phyloP scores from a whole-genome alignment of 2,329 filamentous ascomycete genomes.

The Exophiala spinifera region DNA sequence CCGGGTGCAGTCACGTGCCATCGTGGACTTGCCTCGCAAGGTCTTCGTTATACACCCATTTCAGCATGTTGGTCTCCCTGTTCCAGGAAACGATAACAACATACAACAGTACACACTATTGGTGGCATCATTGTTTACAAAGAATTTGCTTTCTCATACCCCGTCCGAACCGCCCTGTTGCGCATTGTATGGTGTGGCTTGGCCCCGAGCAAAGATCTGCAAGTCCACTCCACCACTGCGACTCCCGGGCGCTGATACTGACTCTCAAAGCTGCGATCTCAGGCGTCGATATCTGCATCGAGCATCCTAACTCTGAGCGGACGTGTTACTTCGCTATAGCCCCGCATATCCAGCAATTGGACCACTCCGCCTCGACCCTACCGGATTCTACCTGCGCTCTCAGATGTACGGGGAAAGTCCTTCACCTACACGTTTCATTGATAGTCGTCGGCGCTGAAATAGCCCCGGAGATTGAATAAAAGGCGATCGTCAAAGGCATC shows the following conservation, averaged over 20 bases:
- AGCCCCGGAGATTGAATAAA: neutral
- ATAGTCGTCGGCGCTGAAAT: conserved; percentile 7
- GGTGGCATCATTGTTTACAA: too few relatives aligned
- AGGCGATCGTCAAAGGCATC: neutral
- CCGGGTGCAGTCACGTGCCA: too few relatives aligned
- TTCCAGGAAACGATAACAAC: too few relatives aligned
- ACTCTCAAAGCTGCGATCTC: neutral
- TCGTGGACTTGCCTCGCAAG: too few relatives aligned
- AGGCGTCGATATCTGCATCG: neutral
- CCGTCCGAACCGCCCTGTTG: neutral
- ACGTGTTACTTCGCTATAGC: too few relatives aligned
- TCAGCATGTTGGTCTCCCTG: too few relatives aligned
- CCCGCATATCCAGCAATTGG: too few relatives aligned
- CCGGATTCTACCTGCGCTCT: conserved; percentile 1
- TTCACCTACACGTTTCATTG: conserved; percentile 5
- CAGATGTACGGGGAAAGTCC: conserved; percentile 8
- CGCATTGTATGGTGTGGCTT: neutral
- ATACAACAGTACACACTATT: too few relatives aligned
- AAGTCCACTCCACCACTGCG: neutral
- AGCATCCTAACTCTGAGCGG: neutral
- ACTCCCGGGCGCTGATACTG: neutral
- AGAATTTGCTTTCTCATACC: neutral
- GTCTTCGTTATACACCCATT: too few relatives aligned
- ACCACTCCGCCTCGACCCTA: neutral
- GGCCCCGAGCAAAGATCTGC: conserved; percentile 4